Evolutionary conservation across 306 rosid species (phyloP).

Genomic region (Lagenaria siceraria): DNA sequence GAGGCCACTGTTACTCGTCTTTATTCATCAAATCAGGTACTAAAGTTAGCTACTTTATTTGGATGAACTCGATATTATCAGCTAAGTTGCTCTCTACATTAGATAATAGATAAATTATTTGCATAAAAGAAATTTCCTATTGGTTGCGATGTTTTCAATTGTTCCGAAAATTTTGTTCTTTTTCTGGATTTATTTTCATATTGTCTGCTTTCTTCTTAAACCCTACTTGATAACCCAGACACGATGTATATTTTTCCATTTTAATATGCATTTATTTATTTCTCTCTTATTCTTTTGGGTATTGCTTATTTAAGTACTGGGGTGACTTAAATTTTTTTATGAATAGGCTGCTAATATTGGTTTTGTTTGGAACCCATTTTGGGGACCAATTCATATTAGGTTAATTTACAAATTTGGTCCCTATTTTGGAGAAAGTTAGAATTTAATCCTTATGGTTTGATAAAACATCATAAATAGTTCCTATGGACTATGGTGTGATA

Average conservation of each 20-base stretch:
- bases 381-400: neutral
- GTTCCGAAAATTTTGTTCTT: neutral
- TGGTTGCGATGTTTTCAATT: neutral
- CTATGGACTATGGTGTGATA: too few species aligned
- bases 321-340: neutral
- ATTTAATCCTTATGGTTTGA: too few species aligned
- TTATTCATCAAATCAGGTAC: slow-evolving; percentile 80
- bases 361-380: neutral
- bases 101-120: neutral
- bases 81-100: neutral
- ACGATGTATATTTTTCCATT: neutral
- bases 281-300: neutral
- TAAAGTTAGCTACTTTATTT: neutral
- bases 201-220: neutral
- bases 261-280: neutral
- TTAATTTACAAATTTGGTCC: too few species aligned
- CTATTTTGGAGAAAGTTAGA: too few species aligned
- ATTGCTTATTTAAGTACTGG: neutral
- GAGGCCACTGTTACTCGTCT: slow-evolving; percentile 94
- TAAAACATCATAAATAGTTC: too few species aligned
- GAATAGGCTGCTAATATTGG: neutral
- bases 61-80: neutral
- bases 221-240: neutral
- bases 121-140: neutral
- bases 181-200: neutral